Conservation (phyloP, 2,329 filamentous ascomycete species). For the Gaeumannomyces sp. region DNA sequence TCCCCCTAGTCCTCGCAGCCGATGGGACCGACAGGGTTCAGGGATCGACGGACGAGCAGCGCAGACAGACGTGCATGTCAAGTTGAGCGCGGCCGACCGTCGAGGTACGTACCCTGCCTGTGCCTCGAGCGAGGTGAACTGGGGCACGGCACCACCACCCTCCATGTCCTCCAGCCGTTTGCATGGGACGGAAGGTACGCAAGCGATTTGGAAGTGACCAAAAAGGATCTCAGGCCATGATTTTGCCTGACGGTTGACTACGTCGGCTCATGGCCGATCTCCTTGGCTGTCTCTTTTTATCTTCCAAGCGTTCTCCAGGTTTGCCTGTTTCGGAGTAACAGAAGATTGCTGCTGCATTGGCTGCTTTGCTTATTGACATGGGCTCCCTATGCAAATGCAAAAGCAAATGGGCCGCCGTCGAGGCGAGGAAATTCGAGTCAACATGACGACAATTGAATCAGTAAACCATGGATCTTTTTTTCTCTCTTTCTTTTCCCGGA, state of each 20-base stretch:
- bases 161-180: not conserved
- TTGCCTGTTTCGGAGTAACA: not conserved
- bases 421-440: not conserved
- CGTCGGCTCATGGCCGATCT: not conserved
- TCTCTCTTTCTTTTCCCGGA: not conserved
- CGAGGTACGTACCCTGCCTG: not conserved
- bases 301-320: not conserved
- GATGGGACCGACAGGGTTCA: conserved; percentile 2
- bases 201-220: not conserved
- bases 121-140: not conserved
- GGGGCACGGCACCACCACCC: not conserved
- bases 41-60: conserved; percentile 5
- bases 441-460: not conserved
- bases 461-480: not conserved
- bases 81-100: not conserved
- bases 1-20: not conserved
- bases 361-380: not conserved
- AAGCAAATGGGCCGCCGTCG: not conserved
- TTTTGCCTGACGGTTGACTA: not conserved
- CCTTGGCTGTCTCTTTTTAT: not conserved
- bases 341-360: not conserved
- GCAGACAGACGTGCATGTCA: conserved; percentile 6
- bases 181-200: not conserved
- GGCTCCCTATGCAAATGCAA: not conserved
- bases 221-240: not conserved